Evolutionary conservation across 306 rosid species (phyloP), one percentile per base, ranked within the genome.

Genomic region (Crataegus laevigata): DNA sequence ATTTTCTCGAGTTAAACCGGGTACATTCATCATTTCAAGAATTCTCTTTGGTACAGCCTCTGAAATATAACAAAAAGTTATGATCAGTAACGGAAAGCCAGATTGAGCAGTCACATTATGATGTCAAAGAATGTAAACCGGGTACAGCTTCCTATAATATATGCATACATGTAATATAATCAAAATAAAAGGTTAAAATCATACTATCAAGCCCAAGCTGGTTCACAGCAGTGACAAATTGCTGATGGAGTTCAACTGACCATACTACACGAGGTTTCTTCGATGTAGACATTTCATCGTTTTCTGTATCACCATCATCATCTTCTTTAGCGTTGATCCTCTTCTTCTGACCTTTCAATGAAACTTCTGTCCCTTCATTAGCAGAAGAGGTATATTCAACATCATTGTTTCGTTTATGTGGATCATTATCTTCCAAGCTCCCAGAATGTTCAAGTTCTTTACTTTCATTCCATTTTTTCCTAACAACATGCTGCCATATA

Each of bases 41-140:
- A 90, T 90, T 81, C 79, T 84, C 81, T 82, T 90, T 32, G 97
- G 97, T 68, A 85, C 90, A 61, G 93, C 96, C 77, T 84, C 96
- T 92, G 89, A 80, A 75, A 82, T 29, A 67, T 32, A 82, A 70
- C 22, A 73, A 68, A 52, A 77, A 32, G 12, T 60, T 70, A 45
- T 70, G 64, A 77, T 75, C 55, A 87, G 73, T 42, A 34, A 69
- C 11, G 4, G 60, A 55, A 80, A 68, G 30, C 36, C 42, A 11
- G 3, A 43, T 10, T 7, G 25, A 45, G 59, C 38, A 25, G 11
- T 30, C 50, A 62, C 43, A 50, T 59, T 34, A 43, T 36, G 70
- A 76, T 66, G 36, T 66, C 29, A 18, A 42, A 6, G 29, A n/a
- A 5, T 5, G 8, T 50, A 50, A 2, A 17, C 54, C 54, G 0